Evolutionary conservation across 1,284 basidiomycete species (phyloP).

Genomic region (Sporisorium graminicola): DNA sequence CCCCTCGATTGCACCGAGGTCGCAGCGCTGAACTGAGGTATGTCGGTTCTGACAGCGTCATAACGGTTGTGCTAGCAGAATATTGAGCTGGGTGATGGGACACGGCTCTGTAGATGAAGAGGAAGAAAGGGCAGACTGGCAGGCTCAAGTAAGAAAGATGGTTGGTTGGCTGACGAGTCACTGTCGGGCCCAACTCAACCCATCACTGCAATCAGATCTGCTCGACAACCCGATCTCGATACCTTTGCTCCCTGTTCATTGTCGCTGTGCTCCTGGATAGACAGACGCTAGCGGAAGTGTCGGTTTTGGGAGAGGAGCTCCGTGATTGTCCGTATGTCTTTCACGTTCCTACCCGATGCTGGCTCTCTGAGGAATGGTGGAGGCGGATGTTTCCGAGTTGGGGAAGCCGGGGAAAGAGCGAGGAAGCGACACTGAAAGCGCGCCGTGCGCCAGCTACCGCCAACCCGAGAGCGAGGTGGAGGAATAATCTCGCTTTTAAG

Average conservation of each 20-base stretch:
- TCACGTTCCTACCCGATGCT: conserved; percentile 32
- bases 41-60: no score
- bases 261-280: background rate
- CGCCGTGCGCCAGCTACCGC: background rate
- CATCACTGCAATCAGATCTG: conserved; percentile 1
- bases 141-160: background rate
- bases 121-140: background rate
- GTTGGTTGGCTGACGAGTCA: no score
- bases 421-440: background rate
- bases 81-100: background rate
- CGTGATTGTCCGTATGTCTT: conserved; percentile 24
- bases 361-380: background rate
- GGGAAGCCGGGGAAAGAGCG: background rate
- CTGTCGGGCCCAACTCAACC: background rate
- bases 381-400: conserved; percentile 37
- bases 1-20: conserved; percentile 24
- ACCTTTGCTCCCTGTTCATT: no score
- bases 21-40: conserved; percentile 14
- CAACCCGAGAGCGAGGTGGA: conserved; percentile 6
- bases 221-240: background rate
- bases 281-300: conserved; percentile 32
- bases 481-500: conserved; percentile 8
- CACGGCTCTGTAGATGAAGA: background rate
- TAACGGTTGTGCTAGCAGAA: no score
- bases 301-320: conserved; percentile 25